Base-by-base conservation (phyloP, 345 rosid species). In the Garcia nutans region DNA sequence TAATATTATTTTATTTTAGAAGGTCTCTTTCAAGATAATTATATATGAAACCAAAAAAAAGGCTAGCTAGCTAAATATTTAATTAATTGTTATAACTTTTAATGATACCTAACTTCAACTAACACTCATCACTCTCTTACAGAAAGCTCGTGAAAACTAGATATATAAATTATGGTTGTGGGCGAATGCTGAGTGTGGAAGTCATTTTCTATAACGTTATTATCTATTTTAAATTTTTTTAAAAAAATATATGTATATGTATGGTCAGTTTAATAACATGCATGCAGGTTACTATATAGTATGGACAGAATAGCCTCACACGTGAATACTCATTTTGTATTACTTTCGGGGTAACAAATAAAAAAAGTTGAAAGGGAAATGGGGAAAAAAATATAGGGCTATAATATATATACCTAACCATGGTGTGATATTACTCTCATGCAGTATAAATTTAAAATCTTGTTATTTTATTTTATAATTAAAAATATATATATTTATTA, bases 141-240 rank as follows among this genome's bases (percentile, higher is more conserved):
- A 19, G 58, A 68, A 5, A 2, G 64, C 65, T 57, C 71, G 71
- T 66, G 65, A 75, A 37, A 55, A 31, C 16, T 42, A 50, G n/a
- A 33, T 52, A 22, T 33, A 33, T 33, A 22, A 49, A 15, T 23
- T 33, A 17, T 72, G 56, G 17, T 3, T 72, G 67, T 42, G 9
- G 0, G 23, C 37, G 23, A 31, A 5, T 59, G 57, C 7, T 26
- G 0, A 8, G 24, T 52, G 12, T 31, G 1, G 19, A n/a, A 20
- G 10, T 72, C 68, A 17, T 50, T 44, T 60, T 44, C n/a, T 10
- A 11, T 22, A n/a, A 50, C 47, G 56, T 26, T 6, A 68, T 16
- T 23, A 19, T 22, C 37, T 63, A 45, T 68, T n/a, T 63, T 41
- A 26, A 55, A n/a, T n/a, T n/a, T n/a, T n/a, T 33, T 55, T 15